Evolutionary conservation across 345 rosid species (phyloP).

Genomic region (Gossypium ekmanianum): DNA sequence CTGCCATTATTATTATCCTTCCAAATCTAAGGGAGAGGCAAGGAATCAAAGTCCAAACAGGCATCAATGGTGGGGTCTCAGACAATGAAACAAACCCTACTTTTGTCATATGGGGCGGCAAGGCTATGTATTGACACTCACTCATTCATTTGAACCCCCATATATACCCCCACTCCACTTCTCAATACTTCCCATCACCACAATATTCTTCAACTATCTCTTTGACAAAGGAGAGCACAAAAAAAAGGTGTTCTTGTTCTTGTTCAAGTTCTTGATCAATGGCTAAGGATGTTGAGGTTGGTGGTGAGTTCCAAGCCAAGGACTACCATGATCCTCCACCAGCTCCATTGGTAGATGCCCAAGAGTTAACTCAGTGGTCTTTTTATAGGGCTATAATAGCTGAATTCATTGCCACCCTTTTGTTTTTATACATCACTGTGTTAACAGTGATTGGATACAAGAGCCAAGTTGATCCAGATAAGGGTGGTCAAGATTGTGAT

Average conservation of each 20-base stretch:
- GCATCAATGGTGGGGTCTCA: constrained; percentile 19
- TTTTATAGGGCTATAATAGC: constrained; percentile 57
- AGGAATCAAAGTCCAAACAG: background rate
- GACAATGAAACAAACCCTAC: constrained; percentile 18
- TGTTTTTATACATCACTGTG: constrained; percentile 57
- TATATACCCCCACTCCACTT: constrained; percentile 19
- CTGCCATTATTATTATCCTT: background rate
- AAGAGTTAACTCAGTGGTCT: constrained; percentile 50
- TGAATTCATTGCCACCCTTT: constrained; percentile 60
- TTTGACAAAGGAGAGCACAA: background rate
- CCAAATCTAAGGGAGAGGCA: background rate
- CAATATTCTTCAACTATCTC: background rate
- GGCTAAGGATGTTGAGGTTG: constrained; percentile 51
- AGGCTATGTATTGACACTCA: constrained; percentile 18
- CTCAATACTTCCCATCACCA: background rate
- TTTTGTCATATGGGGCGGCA: constrained; percentile 36
- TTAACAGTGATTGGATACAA: constrained; percentile 63
- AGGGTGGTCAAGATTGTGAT: constrained; percentile 28
- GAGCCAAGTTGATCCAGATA: constrained; percentile 25
- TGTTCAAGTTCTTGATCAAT: constrained; percentile 13
- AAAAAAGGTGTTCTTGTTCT: background rate
- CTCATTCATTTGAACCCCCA: constrained; percentile 15
- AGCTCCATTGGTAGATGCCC: constrained; percentile 43
- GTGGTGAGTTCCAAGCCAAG: constrained; percentile 38
- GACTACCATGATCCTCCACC: constrained; percentile 63